These are phyloP conservation scores for Euphorbia pulcherrima DNA, from an alignment of 345 rosid genomes.

Conservation along the genomic window DNA sequence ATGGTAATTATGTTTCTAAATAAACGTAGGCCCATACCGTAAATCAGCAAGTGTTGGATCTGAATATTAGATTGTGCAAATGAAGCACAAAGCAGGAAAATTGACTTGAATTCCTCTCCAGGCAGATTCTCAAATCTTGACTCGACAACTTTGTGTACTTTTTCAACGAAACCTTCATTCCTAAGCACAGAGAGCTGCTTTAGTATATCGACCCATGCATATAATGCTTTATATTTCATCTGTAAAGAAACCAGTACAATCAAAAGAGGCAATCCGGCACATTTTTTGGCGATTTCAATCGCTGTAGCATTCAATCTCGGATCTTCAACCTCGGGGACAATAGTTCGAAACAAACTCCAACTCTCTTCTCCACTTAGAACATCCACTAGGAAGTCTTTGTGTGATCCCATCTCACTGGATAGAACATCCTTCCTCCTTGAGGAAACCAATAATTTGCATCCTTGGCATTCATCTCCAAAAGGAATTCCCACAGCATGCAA, in stretches of 20 bases:
- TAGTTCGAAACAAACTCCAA: slow-evolving; percentile 22
- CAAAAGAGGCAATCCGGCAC: slow-evolving; percentile 33
- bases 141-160: slow-evolving; percentile 5
- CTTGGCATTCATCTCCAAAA: slow-evolving; percentile 12
- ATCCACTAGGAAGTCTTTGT: background rate
- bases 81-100: slow-evolving; percentile 21
- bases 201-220: background rate
- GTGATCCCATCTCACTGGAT: slow-evolving; percentile 6
- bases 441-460: slow-evolving; percentile 27
- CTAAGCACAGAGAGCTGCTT: background rate
- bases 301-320: slow-evolving; percentile 6
- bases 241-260: slow-evolving; percentile 16
- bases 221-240: slow-evolving; percentile 4
- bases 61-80: background rate
- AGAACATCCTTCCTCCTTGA: slow-evolving; percentile 12
- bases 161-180: background rate
- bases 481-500: slow-evolving; percentile 27
- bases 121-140: slow-evolving; percentile 26
- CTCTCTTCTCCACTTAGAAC: slow-evolving; percentile 15
- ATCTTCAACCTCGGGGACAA: slow-evolving; percentile 3
- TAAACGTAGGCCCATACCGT: background rate
- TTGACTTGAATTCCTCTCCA: slow-evolving; percentile 20
- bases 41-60: background rate
- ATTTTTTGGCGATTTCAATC: slow-evolving; percentile 9
- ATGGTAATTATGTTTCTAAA: background rate